phyloP scores from a whole-genome alignment of 768 basidiomycete species.

The Neoboletus brunneissimus region DNA sequence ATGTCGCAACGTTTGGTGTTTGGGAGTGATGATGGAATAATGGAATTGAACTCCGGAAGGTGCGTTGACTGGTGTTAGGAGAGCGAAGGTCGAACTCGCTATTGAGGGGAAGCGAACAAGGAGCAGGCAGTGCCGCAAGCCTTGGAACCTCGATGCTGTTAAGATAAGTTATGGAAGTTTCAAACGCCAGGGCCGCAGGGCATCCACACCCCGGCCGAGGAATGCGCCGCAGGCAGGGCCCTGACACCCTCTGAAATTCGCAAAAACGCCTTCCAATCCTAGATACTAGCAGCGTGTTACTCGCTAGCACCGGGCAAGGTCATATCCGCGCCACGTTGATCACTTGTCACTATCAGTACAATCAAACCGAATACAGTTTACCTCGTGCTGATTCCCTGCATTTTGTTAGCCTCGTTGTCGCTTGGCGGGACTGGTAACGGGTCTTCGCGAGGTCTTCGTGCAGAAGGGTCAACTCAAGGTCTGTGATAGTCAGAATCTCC shows the following conservation, averaged over 20 bases:
- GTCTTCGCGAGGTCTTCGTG: neutral
- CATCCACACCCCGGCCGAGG: neutral
- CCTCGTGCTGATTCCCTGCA: neutral
- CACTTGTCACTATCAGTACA: neutral
- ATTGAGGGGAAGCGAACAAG: neutral
- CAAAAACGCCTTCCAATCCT: neutral
- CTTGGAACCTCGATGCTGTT: neutral
- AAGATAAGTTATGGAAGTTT: neutral
- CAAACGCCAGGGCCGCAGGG: neutral
- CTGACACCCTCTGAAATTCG: neutral
- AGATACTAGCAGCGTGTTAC: neutral
- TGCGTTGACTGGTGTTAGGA: neutral
- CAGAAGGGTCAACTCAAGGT: too few relatives aligned
- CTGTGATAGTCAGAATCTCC: too few relatives aligned
- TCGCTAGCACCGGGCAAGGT: neutral
- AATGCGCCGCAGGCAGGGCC: neutral
- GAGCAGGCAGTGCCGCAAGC: neutral
- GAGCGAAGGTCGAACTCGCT: neutral
- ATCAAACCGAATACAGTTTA: slow-evolving; percentile 1
- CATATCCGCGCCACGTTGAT: neutral
- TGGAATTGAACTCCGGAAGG: neutral
- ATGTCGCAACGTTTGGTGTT: neutral
- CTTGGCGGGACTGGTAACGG: neutral
- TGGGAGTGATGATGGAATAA: neutral
- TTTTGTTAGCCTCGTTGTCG: slow-evolving; percentile 1